Evolutionary conservation across 1,139 yeast species (phyloP), one percentile per base, ranked within the genome.

Genomic region (Blastobotrys indianensis): DNA sequence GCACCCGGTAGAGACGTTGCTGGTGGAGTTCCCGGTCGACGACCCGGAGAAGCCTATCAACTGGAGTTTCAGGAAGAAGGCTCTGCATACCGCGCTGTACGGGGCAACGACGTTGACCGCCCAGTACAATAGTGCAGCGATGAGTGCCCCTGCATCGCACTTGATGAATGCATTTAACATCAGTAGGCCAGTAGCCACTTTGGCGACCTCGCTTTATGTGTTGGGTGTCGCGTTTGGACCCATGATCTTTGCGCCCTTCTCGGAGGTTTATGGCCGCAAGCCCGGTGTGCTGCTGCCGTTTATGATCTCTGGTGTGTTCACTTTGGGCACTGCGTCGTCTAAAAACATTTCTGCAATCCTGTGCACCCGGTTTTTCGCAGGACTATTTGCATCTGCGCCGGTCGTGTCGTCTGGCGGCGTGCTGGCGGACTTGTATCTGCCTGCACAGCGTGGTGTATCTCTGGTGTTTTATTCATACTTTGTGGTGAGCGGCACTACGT

Each of bases 221-320:
- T 66, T 84, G 53, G 92, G 94, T 1, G 72, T 84, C 56, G 81
- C 82, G n/a, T 67, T 78, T 32, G 95, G 94, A 3, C 94, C 95
- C 0, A 67, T 85, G 53, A 65, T 85, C 36, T 76, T 88, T 70
- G 86, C 90, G 3, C 95, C 95, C 3, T 65, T 85, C 36, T 81
- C 90, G 12, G 95, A 85, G 61, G 77, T 82, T 52, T 76, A 79
- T 48, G 95, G 95, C 7, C 72, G 95, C 49, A 79, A 80, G 56
- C 68, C 79, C 1, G 86, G 86, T 1, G 85, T 81, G 55, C 65
- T 82, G 42, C 66, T 77, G 35, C 83, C 88, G 0, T 73, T 81
- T 49, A 70, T 76, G 11, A 62, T 84, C 10, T 82, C 63, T 70
- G 82, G 41, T 68, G 20, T 58, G 4, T 47, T 60, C 25, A 53